Evolutionary conservation across 768 basidiomycete species (phyloP), one percentile per base, ranked within the genome.

Genomic region (Lentinula guzmanii): DNA sequence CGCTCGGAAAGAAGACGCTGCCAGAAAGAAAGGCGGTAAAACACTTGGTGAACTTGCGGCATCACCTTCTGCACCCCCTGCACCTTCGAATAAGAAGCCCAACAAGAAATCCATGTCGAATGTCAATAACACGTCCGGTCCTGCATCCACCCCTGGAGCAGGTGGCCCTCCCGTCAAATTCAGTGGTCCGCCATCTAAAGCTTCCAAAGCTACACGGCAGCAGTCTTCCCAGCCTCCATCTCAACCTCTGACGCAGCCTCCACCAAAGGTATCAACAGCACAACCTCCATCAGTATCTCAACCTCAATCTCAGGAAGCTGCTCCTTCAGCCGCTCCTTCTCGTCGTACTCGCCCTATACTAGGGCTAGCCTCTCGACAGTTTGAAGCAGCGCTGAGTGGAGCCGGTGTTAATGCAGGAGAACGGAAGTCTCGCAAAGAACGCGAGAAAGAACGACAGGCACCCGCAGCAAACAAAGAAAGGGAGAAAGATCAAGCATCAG

Each of bases 371-470:
- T 84, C 83, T 3, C 78, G 89, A 11, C 86, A 90, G 13, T 86
- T 91, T 57, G 88, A 90, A 65, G 88, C 84, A 6, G 90, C 90
- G 7, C 71, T 91, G 33, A 89, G 72, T 61, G 84, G 86, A 0
- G 83, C 84, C 0, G 86, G 85, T 5, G 83, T 84, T 4, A 70
- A 77, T n/a, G 71, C 72, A 28, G 65, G 61, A 37, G 65, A 68
- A 11, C 61, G 63, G 9, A 66, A 66, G 41, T 41, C 60, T 58
- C 65, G 51, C 60, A 66, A 65, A 70, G 69, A 58, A 66, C 64
- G 66, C 68, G 62, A 60, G 52, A 70, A 66, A 58, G 70, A 70
- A 61, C 62, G 53, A 37, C 64, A 63, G 9, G 37, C 50, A 28
- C 13, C 53, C 11, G 21, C 35, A 5, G 57, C 5, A 37, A 21